Base-by-base conservation (phyloP, 1,139 yeast species). In the Kluyveromyces sp. region DNA sequence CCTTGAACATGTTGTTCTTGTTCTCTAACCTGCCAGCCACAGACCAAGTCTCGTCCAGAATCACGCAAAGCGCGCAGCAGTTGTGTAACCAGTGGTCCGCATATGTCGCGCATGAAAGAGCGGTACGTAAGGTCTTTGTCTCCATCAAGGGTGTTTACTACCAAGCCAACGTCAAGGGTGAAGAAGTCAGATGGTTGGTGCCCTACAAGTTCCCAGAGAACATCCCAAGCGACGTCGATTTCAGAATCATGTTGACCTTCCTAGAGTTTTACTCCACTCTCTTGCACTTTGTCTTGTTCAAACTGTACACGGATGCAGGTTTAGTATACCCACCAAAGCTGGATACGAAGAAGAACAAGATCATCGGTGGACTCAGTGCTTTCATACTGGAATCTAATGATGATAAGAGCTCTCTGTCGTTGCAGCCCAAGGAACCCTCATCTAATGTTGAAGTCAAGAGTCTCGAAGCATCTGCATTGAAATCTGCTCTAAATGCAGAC, bases 61-160 rank as follows among this genome's bases (percentile, higher is more conserved):
- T 92, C 51, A 86, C 94, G 19, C 78, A 78, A 49, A 95, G 88
- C 56, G 96, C 97, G 20, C 89, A 81, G 57, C 75, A 75, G 49
- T 74, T 92, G 56, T 82, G 95, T 57, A 85, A 86, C 65, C 96
- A 92, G 65, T 92, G 98, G 97, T 75, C 85, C 65, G 97, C 97
- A 1, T 92, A 74, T 62, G 83, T 92, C 51, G 89, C 97, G 18
- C 80, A 81, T 57, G 95, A 89, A 62, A 75, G 87, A 58, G 70
- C 82, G 25, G 70, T 92, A 53, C 80, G 82, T 56, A 92, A 92
- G 64, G 96, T 89, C 8, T 92, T 92, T 68, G 96, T 92, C 31
- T 85, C 96, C 43, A 92, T 92, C 62, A 92, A 94, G 67, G 99
- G 99, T 68, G 94, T 89, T 19, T 92, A 92, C 67, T 94, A 92